These are phyloP conservation scores for Talaromyces verruculosus DNA, from an alignment of 2,329 filamentous ascomycete genomes.

Conservation along the genomic window DNA sequence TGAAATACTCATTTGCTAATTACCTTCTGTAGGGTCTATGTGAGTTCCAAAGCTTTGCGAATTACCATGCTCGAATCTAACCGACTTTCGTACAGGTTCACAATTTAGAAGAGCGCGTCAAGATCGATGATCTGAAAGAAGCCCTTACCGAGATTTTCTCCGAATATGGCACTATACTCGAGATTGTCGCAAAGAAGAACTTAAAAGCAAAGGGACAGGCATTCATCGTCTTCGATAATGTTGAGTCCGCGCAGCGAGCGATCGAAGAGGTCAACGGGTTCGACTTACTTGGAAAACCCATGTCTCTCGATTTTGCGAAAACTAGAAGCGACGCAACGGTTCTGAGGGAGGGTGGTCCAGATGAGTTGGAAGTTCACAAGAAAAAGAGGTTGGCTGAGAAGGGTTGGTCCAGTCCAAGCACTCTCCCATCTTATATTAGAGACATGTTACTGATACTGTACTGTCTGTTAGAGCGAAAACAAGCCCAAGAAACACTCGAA, in stretches of 20 bases:
- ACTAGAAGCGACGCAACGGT: slow-evolving; percentile 87
- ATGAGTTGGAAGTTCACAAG: slow-evolving; percentile 88
- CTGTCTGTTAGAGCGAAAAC: slow-evolving; percentile 63
- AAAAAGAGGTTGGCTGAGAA: slow-evolving; percentile 82
- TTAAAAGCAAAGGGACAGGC: slow-evolving; percentile 92
- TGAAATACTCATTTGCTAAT: neutral
- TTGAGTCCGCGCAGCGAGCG: slow-evolving; percentile 75
- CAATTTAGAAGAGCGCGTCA: slow-evolving; percentile 91
- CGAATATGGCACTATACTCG: slow-evolving; percentile 82
- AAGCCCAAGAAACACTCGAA: slow-evolving; percentile 76
- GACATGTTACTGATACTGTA: slow-evolving; percentile 9
- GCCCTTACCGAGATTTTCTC: slow-evolving; percentile 76
- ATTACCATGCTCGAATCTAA: slow-evolving; percentile 18
- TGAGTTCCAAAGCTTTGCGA: slow-evolving; percentile 29
- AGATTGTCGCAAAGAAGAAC: slow-evolving; percentile 85
- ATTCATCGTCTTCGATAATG: slow-evolving; percentile 83
- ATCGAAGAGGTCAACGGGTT: slow-evolving; percentile 91
- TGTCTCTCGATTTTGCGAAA: slow-evolving; percentile 79
- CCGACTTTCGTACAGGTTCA: slow-evolving; percentile 51
- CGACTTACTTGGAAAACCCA: slow-evolving; percentile 86
- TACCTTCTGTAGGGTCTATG: slow-evolving; percentile 40
- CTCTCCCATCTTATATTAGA: neutral
- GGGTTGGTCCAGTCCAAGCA: slow-evolving; percentile 54
- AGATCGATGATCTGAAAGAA: slow-evolving; percentile 72
- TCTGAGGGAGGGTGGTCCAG: slow-evolving; percentile 66